Evolutionary conservation across 1,284 basidiomycete genomes (phyloP), one percentile per base, ranked within the genome.

Genomic region (Wallemia mellicola): DNA sequence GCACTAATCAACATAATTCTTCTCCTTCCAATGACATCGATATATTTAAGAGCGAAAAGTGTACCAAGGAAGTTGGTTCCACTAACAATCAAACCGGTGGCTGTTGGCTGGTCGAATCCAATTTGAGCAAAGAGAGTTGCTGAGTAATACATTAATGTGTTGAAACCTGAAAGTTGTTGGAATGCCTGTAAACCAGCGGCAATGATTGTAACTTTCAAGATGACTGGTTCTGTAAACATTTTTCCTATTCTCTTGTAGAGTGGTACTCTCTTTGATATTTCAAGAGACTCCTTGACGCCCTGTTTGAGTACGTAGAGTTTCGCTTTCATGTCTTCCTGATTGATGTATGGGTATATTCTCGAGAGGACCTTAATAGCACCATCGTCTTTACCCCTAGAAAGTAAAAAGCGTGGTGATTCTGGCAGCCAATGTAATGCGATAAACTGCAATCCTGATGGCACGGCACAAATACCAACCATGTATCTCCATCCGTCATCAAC

Each of bases 21-120:
- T 58, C 85, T 74, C 30, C 85, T 72, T 14, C 85, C 85, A 59
- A 86, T 73, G 26, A 77, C 79, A 67, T 87, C 85, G 60, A 87
- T 84, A 71, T 81, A 64, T 60, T 38, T 80, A 54, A 89, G 73
- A 0, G 85, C 83, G 58, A 88, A 71, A 59, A 87, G 74, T 0
- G 85, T 88, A 70, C 85, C 86, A 59, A 82, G 63, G 67, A 87
- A 84, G 70, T 86, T 86, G 33, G 82, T 83, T 11, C 78, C 77
- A 1, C 83, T 81, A 48, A 86, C 74, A 64, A 86, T 80, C 30
- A 84, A 74, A 1, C 83, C 82, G 32, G 83, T 81, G 0, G 82
- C 82, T 0, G 81, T 84, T 0, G 83, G 80, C 65, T 86, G 80
- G 67, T 82, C 72, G 69, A 86, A 86, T 0, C 84, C 84, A 59